Evolutionary conservation across 1,284 basidiomycete genomes (phyloP).

Genomic region (Sanghuangporus sanghuang): DNA sequence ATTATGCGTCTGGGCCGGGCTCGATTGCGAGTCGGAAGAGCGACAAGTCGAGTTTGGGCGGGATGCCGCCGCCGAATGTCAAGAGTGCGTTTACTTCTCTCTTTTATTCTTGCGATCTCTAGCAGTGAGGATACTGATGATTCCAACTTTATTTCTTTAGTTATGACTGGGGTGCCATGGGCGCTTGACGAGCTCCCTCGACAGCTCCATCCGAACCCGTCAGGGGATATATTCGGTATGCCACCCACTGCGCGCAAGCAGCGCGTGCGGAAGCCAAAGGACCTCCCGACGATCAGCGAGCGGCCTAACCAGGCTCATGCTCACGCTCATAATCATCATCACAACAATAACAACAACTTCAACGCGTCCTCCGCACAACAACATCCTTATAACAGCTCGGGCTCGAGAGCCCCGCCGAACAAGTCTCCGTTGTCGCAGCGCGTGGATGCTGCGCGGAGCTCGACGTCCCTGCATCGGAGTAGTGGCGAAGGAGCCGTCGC

Average conservation of each 20-base stretch:
- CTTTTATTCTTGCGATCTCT: constrained; percentile 5
- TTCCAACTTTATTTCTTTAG: constrained; percentile 30
- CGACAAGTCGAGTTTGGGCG: constrained; percentile 24
- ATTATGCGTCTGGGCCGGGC: constrained; percentile 8
- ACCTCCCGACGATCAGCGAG: constrained; percentile 59
- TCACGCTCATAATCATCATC: not conserved
- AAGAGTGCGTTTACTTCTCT: constrained; percentile 55
- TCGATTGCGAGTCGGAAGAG: constrained; percentile 28
- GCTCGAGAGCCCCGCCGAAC: constrained; percentile 20
- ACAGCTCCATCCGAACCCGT: constrained; percentile 52
- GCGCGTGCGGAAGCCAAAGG: constrained; percentile 61
- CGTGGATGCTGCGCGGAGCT: constrained; percentile 23
- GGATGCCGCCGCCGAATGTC: constrained; percentile 53
- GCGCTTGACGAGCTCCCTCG: constrained; percentile 63
- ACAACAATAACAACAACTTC: not conserved
- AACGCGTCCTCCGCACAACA: not conserved
- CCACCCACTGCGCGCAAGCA: constrained; percentile 48
- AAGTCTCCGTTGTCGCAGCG: constrained; percentile 29
- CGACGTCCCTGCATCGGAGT: constrained; percentile 20
- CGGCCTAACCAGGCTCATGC: constrained; percentile 33
- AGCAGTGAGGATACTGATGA: not conserved
- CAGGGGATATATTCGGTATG: constrained; percentile 54
- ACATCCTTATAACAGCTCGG: not conserved
- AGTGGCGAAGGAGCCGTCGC: not conserved
- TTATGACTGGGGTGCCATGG: constrained; percentile 71